Percentiles rank a stretch among this genome's conserved stretches.
Evolutionary conservation across 148 eudicot species (phyloP).

Genomic region (Amaranthus hypochondriacus): DNA sequence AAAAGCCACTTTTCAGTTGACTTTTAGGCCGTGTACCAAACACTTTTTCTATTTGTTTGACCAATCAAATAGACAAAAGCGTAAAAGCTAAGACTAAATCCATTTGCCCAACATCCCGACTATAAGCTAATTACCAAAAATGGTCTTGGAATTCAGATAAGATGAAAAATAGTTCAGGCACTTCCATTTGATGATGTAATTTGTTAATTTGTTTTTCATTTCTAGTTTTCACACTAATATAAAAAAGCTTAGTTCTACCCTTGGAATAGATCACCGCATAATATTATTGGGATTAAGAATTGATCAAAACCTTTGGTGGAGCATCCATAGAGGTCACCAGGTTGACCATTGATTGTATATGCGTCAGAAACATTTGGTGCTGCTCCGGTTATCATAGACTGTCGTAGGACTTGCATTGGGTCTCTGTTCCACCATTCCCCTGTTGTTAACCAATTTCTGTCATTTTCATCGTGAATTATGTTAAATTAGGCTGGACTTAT

Average conservation of each 20-base stretch:
- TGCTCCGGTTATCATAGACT: conserved; percentile 67
- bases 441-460: conserved; percentile 26
- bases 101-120: too few species aligned
- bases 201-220: too few species aligned
- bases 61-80: too few species aligned
- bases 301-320: conserved; percentile 61
- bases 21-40: too few species aligned
- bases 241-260: neutral
- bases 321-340: conserved; percentile 76
- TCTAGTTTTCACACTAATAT: neutral
- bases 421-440: conserved; percentile 97
- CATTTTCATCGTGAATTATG: neutral
- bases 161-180: too few species aligned
- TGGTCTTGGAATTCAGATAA: too few species aligned
- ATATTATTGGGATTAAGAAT: neutral
- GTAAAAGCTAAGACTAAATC: too few species aligned
- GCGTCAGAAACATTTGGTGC: conserved; percentile 84
- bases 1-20: too few species aligned
- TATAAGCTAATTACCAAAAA: too few species aligned
- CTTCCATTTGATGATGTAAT: too few species aligned
- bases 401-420: conserved; percentile 57
- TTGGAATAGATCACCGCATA: neutral
- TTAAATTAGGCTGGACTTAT: too few species aligned
- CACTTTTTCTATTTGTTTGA: too few species aligned
- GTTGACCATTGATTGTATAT: conserved; percentile 82